Evolutionary conservation across 2,329 filamentous ascomycete genomes (phyloP), one percentile per base, ranked within the genome.

Genomic region (Fusarium hostae): DNA sequence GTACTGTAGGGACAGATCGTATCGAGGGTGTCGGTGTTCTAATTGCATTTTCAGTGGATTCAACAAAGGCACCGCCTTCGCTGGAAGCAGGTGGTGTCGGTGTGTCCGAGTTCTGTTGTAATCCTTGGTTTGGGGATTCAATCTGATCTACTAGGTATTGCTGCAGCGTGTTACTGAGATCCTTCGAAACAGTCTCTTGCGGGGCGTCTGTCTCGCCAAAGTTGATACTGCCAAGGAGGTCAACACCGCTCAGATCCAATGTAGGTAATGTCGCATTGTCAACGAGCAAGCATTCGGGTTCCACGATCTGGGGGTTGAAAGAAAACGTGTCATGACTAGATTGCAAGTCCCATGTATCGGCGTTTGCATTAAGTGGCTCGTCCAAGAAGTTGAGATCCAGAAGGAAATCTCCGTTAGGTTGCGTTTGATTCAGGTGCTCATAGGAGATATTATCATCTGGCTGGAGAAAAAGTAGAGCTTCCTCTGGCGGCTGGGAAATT

Each of bases 291-390:
- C 67, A 67, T 30, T 62, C 43, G 2, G 69, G 62, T 30, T 58
- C 56, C 35, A 74, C 61, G 24, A 76, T 47, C 26, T 71, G 68
- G 16, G 74, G 63, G 13, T 71, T 67, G 22, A 69, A 64, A 12
- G 71, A 64, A 45, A 69, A 50, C 24, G 59, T 51, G 41, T 76
- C 68, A 18, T 76, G 77, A 50, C 75, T 74, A 37, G 78, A 78
- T 9, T 83, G 67, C 26, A 85, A 68, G 68, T 83, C 82, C 51
- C 84, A 76, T 55, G 82, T 82, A 44, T 79, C 78, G 30, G 81
- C 58, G 66, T 78, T 77, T 20, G 73, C 62, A 26, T 73, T 60
- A 64, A 72, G 72, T 9, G 71, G 39, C 20, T 77, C 70, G n/a
- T 78, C 76, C 18, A 84, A 74, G 63, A 84, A 81, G 30, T 77